Evolutionary conservation across 805 yeast genomes (phyloP).

Genomic region (Kurtzmaniella fragi): DNA sequence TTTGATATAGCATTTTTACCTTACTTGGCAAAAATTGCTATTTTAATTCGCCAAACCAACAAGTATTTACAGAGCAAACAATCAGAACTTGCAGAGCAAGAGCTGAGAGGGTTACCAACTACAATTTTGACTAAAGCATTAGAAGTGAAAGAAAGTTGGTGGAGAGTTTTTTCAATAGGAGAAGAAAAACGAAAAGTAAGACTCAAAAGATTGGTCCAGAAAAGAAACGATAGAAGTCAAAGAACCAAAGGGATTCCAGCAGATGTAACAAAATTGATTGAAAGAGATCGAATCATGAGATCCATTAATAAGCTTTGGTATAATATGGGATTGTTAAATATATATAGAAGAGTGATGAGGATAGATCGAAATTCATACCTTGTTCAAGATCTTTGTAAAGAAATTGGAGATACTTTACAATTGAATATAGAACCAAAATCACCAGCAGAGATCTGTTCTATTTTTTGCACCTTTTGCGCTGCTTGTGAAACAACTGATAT

Average conservation of each 20-base stretch:
- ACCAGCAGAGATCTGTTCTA: constrained; percentile 51
- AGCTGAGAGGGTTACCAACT: constrained; percentile 11
- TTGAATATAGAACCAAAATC: constrained; percentile 39
- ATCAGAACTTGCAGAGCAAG: too few species aligned
- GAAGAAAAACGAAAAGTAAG: constrained; percentile 21
- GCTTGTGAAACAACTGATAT: constrained; percentile 51
- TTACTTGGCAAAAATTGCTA: constrained; percentile 45
- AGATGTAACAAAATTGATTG: constrained; percentile 15
- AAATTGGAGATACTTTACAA: constrained; percentile 32
- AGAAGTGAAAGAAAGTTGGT: constrained; percentile 21
- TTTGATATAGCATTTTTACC: constrained; percentile 62
- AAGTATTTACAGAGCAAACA: constrained; percentile 8
- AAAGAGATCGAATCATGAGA: constrained; percentile 30
- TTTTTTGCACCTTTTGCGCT: constrained; percentile 52
- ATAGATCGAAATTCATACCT: constrained; percentile 41
- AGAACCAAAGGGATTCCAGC: constrained; percentile 9
- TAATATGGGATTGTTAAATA: constrained; percentile 49
- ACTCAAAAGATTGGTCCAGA: constrained; percentile 13
- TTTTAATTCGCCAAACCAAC: constrained; percentile 26
- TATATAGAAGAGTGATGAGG: constrained; percentile 51
- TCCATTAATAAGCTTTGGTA: constrained; percentile 51
- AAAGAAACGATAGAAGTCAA: background rate
- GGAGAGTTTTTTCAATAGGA: constrained; percentile 17
- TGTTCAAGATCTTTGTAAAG: constrained; percentile 44
- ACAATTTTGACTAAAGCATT: constrained; percentile 17